A percentile compares a stretch with the other conserved stretches of the same genome.
These are phyloP conservation scores for Pseudopithomyces maydicus DNA, from an alignment of 2,329 filamentous ascomycete species.

Conservation along the genomic window DNA sequence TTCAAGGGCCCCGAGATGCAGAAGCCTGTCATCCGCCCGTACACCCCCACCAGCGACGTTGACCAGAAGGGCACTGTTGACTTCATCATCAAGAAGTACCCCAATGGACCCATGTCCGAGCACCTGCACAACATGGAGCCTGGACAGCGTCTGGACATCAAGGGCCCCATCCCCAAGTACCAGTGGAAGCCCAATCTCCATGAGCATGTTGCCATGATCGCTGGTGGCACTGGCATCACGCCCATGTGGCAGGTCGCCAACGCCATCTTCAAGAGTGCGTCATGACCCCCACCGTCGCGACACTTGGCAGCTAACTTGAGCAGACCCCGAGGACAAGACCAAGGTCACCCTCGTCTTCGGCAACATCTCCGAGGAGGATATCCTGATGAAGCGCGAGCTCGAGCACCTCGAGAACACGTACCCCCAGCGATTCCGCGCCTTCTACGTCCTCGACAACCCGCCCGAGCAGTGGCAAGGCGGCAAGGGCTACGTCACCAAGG, in stretches of 20 bases:
- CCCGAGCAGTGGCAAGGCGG: slow-evolving; percentile 76
- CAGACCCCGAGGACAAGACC: slow-evolving; percentile 83
- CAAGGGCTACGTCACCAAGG: slow-evolving; percentile 85
- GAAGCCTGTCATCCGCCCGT: slow-evolving; percentile 88
- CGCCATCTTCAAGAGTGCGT: slow-evolving; percentile 82
- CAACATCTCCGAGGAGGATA: slow-evolving; percentile 88
- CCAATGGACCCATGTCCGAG: slow-evolving; percentile 86
- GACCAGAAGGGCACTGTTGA: slow-evolving; percentile 81
- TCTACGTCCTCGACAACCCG: slow-evolving; percentile 89
- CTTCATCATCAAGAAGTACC: slow-evolving; percentile 90
- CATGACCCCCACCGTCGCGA: background rate
- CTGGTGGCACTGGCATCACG: slow-evolving; percentile 96
- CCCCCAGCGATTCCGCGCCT: slow-evolving; percentile 91
- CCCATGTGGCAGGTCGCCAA: slow-evolving; percentile 96
- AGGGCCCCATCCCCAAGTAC: slow-evolving; percentile 96
- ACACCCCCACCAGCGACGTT: slow-evolving; percentile 90
- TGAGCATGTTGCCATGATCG: slow-evolving; percentile 80
- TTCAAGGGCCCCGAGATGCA: slow-evolving; percentile 81
- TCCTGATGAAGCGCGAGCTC: slow-evolving; percentile 85
- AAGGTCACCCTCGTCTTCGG: slow-evolving; percentile 96
- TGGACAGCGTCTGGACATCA: slow-evolving; percentile 85
- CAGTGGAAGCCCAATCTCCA: slow-evolving; percentile 90
- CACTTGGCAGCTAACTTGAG: background rate
- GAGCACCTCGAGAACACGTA: slow-evolving; percentile 90
- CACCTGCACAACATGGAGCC: slow-evolving; percentile 84